Conservation (phyloP, 176 grass and related monocot species). For the Oryza brachyantha region DNA sequence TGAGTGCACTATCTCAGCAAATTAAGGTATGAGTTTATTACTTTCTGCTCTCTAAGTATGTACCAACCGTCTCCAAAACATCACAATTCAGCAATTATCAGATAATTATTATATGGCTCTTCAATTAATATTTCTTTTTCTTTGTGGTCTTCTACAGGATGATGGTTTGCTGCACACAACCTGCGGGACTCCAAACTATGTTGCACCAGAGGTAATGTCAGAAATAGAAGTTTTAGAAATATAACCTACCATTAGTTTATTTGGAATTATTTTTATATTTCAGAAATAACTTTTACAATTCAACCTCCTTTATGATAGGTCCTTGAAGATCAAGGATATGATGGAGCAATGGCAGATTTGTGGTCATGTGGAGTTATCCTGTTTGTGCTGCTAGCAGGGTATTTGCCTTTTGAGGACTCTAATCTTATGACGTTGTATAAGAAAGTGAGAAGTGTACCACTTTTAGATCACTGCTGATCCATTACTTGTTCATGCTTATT, state of each 20-base stretch:
- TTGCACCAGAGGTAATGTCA: constrained; percentile 80
- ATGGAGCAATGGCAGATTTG: constrained; percentile 92
- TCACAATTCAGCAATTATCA: neutral
- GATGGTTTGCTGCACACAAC: constrained; percentile 96
- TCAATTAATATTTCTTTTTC: constrained; percentile 2
- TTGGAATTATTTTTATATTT: neutral
- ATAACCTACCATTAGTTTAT: no score
- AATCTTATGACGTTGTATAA: constrained; percentile 97
- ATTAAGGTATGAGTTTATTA: constrained; percentile 58
- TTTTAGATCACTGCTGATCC: constrained; percentile 8
- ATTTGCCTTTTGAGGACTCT: constrained; percentile 96
- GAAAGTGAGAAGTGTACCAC: constrained; percentile 56
- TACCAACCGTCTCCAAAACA: neutral
- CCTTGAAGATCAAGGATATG: constrained; percentile 97
- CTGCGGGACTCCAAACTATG: constrained; percentile 98
- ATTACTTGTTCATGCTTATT: constrained; percentile 15
- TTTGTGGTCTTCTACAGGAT: constrained; percentile 46
- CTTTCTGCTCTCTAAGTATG: neutral
- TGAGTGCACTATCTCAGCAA: constrained; percentile 88
- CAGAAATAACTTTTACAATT: neutral
- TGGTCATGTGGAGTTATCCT: constrained; percentile 99
- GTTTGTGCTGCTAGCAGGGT: constrained; percentile 95
- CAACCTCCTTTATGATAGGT: constrained; percentile 44
- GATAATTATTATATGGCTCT: neutral
- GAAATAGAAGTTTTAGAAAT: neutral